Conservation (phyloP, 2,329 filamentous ascomycete species). For the Emmonsia crescens region DNA sequence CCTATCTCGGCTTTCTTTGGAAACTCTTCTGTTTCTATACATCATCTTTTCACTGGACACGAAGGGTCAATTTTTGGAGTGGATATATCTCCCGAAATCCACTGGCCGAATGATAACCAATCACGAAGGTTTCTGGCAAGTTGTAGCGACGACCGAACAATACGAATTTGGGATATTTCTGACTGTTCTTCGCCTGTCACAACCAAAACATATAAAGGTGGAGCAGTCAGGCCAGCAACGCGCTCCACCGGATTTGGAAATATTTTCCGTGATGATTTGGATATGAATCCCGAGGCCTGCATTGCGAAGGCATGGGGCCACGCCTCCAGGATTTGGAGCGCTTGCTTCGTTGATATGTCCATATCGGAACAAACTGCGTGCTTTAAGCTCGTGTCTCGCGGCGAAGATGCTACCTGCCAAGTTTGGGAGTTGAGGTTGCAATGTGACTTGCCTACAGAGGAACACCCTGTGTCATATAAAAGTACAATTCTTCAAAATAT, state of each 20-base stretch:
- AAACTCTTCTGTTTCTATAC: slow-evolving; percentile 30
- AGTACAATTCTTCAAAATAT: slow-evolving; percentile 37
- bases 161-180: slow-evolving; percentile 78
- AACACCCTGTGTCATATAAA: slow-evolving; percentile 16
- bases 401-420: slow-evolving; percentile 71
- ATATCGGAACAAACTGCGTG: slow-evolving; percentile 14
- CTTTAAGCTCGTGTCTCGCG: slow-evolving; percentile 60
- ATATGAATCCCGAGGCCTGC: slow-evolving; percentile 34
- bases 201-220: slow-evolving; percentile 13
- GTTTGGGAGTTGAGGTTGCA: slow-evolving; percentile 53
- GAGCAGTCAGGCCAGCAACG: not conserved
- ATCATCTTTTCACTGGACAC: slow-evolving; percentile 56
- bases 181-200: slow-evolving; percentile 33
- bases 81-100: slow-evolving; percentile 54
- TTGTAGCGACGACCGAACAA: slow-evolving; percentile 88
- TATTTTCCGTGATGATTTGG: slow-evolving; percentile 21
- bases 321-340: slow-evolving; percentile 77
- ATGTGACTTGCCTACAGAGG: slow-evolving; percentile 8
- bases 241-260: slow-evolving; percentile 50
- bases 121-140: slow-evolving; percentile 61
- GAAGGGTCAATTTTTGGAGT: slow-evolving; percentile 93
- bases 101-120: slow-evolving; percentile 25
- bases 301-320: slow-evolving; percentile 76
- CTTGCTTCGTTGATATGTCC: slow-evolving; percentile 49
- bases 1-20: slow-evolving; percentile 8